These are phyloP conservation scores for Hsuehochloa calcarea DNA, from an alignment of 176 grass and related monocot species.

Conservation along the genomic window DNA sequence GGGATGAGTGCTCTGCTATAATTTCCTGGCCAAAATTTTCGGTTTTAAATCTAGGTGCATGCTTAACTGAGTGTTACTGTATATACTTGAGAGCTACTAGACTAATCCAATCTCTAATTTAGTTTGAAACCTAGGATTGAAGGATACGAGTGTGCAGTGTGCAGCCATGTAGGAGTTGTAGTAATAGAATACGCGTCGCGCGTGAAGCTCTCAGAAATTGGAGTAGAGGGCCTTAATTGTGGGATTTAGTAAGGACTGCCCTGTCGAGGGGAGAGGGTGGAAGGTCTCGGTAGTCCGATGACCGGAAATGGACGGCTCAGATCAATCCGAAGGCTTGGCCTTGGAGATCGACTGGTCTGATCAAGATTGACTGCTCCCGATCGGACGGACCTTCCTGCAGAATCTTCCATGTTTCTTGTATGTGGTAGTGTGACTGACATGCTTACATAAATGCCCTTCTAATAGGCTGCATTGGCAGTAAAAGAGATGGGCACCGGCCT, in stretches of 20 bases:
- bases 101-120: constrained; percentile 1
- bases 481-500: constrained; percentile 1
- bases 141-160: neutral
- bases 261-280: neutral
- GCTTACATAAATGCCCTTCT: neutral
- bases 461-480: neutral
- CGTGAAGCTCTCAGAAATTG: neutral
- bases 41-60: neutral
- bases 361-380: neutral
- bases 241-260: constrained; percentile 7
- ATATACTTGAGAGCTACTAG: neutral
- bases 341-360: neutral
- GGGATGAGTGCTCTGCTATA: neutral
- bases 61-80: neutral
- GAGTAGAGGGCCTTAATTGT: neutral
- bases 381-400: neutral
- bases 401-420: neutral
- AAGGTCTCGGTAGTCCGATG: neutral
- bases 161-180: neutral
- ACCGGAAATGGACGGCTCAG: constrained; percentile 10
- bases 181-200: neutral
- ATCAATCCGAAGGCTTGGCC: constrained; percentile 4
- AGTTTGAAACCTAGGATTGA: constrained; percentile 12
- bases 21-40: neutral
- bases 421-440: neutral